Evolutionary conservation across 2,329 filamentous ascomycete genomes (phyloP).

Genomic region (Shiraia bambusicola): DNA sequence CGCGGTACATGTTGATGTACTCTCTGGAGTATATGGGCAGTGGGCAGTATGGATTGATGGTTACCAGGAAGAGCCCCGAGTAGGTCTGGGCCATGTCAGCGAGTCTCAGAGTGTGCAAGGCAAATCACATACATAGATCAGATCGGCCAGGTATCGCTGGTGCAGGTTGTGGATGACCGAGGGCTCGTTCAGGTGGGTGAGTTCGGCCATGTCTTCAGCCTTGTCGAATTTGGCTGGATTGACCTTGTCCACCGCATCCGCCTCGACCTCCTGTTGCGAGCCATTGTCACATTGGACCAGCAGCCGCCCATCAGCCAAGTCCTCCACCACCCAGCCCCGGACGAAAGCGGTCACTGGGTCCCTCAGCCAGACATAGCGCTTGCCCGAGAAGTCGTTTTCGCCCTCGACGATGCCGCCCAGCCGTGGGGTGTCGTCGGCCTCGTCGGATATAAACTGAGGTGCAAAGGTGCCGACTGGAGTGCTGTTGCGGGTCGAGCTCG

Average conservation of each 20-base stretch:
- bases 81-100: slow-evolving; percentile 67
- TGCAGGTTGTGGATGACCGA: slow-evolving; percentile 97
- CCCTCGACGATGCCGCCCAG: slow-evolving; percentile 76
- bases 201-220: slow-evolving; percentile 97
- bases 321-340: slow-evolving; percentile 87
- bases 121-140: slow-evolving; percentile 70
- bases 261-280: slow-evolving; percentile 84
- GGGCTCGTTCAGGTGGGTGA: slow-evolving; percentile 96
- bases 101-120: background rate
- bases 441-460: slow-evolving; percentile 89
- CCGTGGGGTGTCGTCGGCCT: slow-evolving; percentile 62
- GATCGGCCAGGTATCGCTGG: slow-evolving; percentile 89
- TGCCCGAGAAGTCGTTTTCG: slow-evolving; percentile 98
- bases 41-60: slow-evolving; percentile 93
- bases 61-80: slow-evolving; percentile 93
- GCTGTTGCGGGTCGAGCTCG: slow-evolving; percentile 66
- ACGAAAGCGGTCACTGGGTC: slow-evolving; percentile 86
- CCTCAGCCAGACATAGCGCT: slow-evolving; percentile 96
- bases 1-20: slow-evolving; percentile 98
- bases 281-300: slow-evolving; percentile 93
- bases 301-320: slow-evolving; percentile 67
- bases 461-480: slow-evolving; percentile 83
- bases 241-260: slow-evolving; percentile 93
- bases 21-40: slow-evolving; percentile 95
- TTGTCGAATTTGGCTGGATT: slow-evolving; percentile 99